phyloP scores from a whole-genome alignment of 2,329 filamentous ascomycete genomes.

The Pestalotiopsis sp. region DNA sequence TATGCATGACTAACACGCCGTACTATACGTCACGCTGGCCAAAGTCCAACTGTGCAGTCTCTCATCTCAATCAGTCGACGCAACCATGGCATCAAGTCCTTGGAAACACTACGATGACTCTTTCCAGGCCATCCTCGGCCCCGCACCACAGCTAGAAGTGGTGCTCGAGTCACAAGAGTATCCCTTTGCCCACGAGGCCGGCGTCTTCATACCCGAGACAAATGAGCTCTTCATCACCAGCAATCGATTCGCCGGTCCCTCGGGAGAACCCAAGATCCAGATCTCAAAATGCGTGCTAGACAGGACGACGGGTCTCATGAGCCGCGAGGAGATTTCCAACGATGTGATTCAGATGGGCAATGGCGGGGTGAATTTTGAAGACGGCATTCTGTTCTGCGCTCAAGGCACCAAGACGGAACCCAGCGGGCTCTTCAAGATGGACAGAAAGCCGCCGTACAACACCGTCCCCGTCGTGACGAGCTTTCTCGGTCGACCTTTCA shows the following conservation, averaged over 20 bases:
- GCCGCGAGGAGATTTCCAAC: conserved; percentile 35
- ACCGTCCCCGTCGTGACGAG: conserved; percentile 34
- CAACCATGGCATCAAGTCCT: neutral
- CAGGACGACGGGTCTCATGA: conserved; percentile 14
- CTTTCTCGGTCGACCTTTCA: conserved; percentile 48
- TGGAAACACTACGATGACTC: neutral
- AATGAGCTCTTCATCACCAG: conserved; percentile 36
- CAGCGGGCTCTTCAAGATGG: conserved; percentile 36
- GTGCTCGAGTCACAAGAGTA: conserved; percentile 40
- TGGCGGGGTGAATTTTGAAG: conserved; percentile 48
- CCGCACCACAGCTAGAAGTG: conserved; percentile 35
- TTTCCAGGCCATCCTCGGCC: neutral
- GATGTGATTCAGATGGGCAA: conserved; percentile 46
- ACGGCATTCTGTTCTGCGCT: conserved; percentile 42
- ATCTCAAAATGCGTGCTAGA: conserved; percentile 31
- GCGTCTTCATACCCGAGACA: conserved; percentile 33
- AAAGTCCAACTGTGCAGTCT: too few relatives aligned
- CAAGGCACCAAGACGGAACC: conserved; percentile 34
- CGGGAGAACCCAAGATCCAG: conserved; percentile 27
- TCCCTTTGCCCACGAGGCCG: conserved; percentile 53
- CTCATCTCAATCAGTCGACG: neutral
- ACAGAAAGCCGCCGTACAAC: conserved; percentile 31
- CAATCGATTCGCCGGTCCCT: conserved; percentile 29
- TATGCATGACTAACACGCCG: too few relatives aligned
- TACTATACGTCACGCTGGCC: too few relatives aligned